Evolutionary conservation across 768 basidiomycete species (phyloP), one percentile per base, ranked within the genome.

Genomic region (Panus rudis): DNA sequence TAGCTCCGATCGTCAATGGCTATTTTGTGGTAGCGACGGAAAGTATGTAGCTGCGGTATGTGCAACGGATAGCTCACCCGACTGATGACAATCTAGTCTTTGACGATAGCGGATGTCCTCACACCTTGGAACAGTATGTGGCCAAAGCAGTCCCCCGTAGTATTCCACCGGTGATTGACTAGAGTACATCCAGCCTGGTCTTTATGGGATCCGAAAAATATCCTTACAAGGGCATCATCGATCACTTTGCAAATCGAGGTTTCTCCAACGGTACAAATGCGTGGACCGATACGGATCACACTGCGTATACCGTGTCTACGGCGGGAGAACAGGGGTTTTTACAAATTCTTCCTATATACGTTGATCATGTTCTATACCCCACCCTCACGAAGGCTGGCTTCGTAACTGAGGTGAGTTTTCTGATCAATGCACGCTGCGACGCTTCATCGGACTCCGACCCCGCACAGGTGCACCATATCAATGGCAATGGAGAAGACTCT

Each of bases 171-270:
- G 4, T 34, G 31, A n/a, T 8, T 38, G 20, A 41, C 42, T 6
- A 34, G 38, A 43, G 24, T 24, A 34, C 16, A 7, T 13, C 16
- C 48, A 91, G 87, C 61, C 65, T 94, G 47, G 79, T 97, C 23
- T 98, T 98, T 60, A 86, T 97, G 75, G 96, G 96, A 4, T 94
- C 92, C 0, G 82, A 94, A 57, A 82, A 87, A 53, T 98, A 92
- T 57, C 93, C 94, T 0, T 90, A 89, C 72, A 97, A 98, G 61
- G 94, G 93, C 17, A 82, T 97, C 41, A 77, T 99, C 42, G 94
- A 98, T 65, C 81, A 88, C 44, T 72, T 99, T 17, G 96, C 96
- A 3, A 98, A 97, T 61, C 79, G 92, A 43, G 90, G 90, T 16
- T 92, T 93, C 59, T 86, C 90, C 6, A 79, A 87, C 48, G 90